These are phyloP conservation scores for Diplodia seriata DNA, from an alignment of 2,329 filamentous ascomycete species.

Conservation along the genomic window DNA sequence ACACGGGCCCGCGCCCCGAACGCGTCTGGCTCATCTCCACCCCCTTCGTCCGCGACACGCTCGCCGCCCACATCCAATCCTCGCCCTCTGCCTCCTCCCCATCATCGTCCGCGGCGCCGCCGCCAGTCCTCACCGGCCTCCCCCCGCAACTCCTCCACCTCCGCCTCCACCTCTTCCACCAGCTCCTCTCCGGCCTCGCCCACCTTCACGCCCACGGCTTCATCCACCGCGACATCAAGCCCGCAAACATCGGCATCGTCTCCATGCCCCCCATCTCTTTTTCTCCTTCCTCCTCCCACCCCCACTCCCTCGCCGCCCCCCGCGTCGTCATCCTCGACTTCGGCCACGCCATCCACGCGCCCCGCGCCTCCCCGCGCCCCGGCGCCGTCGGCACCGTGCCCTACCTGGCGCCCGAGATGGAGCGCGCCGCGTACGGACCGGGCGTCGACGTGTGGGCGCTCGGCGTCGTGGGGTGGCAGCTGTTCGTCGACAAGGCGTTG, in stretches of 20 bases:
- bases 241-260: conserved; percentile 31
- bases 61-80: conserved; percentile 3
- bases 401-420: conserved; percentile 31
- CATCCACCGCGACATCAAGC: conserved; percentile 34
- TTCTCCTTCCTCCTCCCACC: not conserved
- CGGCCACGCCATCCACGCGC: conserved; percentile 12
- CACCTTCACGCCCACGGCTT: conserved; percentile 31
- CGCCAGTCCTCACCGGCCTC: not conserved
- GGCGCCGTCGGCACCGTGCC: conserved; percentile 22
- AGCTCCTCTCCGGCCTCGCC: conserved; percentile 25
- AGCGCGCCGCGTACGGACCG: conserved; percentile 5
- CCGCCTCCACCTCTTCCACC: conserved; percentile 13
- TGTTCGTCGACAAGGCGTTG: conserved; percentile 5
- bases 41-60: conserved; percentile 19
- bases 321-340: conserved; percentile 28
- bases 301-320: not conserved
- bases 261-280: not conserved
- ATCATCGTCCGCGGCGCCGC: no score
- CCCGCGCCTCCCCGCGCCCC: not conserved
- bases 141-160: conserved; percentile 1
- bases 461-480: conserved; percentile 15
- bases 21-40: conserved; percentile 22
- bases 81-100: not conserved
- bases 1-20: conserved; percentile 14
- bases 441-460: conserved; percentile 15